Evolutionary conservation across 176 grass and related monocot species (phyloP).

Genomic region (Carex parvula): DNA sequence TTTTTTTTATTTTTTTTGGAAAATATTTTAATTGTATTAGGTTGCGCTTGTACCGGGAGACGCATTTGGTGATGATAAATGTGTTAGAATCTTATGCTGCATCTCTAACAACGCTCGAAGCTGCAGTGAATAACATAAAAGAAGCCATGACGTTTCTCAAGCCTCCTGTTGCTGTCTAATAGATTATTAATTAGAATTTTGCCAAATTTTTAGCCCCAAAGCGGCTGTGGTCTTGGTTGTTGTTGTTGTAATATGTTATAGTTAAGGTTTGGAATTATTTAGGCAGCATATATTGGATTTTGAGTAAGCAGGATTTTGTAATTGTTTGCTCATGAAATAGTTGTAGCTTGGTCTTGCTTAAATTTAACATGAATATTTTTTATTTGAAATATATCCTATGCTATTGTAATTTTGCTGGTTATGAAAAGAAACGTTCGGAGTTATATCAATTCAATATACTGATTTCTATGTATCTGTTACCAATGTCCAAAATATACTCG

Average conservation of each 20-base stretch:
- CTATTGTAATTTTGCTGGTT: neutral
- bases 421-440: neutral
- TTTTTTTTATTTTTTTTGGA: neutral
- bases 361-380: neutral
- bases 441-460: neutral
- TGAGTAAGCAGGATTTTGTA: slow-evolving; percentile 2
- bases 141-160: slow-evolving; percentile 59
- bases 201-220: neutral
- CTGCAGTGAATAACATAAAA: slow-evolving; percentile 69
- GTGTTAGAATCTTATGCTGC: slow-evolving; percentile 77
- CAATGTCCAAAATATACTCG: neutral
- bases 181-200: slow-evolving; percentile 1
- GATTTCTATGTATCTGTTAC: neutral
- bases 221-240: neutral
- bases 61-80: slow-evolving; percentile 87
- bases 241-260: neutral
- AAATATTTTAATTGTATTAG: slow-evolving; percentile 32
- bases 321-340: slow-evolving; percentile 7
- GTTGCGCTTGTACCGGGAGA: slow-evolving; percentile 84
- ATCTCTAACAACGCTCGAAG: slow-evolving; percentile 61
- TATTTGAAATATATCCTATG: neutral
- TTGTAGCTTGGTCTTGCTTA: neutral
- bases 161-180: slow-evolving; percentile 52
- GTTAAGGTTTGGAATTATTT: slow-evolving; percentile 18
- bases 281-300: neutral